Percentiles rank a stretch among this genome's conserved stretches.
These are phyloP conservation scores for Baorangia bicolor DNA, from an alignment of 768 basidiomycete genomes.

Conservation along the genomic window DNA sequence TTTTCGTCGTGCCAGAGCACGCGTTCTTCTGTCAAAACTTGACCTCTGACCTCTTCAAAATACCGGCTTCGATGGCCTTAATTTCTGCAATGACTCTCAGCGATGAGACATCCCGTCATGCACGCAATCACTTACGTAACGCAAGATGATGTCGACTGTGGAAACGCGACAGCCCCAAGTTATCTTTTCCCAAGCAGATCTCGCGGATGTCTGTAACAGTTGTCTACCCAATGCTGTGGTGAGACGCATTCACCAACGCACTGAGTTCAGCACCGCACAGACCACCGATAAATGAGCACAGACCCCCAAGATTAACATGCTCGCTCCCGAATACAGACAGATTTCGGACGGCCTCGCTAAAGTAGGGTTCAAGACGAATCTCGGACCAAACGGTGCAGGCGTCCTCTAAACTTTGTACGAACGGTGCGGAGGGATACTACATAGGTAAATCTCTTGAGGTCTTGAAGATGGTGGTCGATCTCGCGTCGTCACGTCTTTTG, in stretches of 20 bases:
- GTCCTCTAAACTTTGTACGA: conserved; percentile 26
- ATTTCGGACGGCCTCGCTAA: conserved; percentile 37
- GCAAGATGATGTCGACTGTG: conserved; percentile 30
- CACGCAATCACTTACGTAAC: conserved; percentile 21
- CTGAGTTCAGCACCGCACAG: conserved; percentile 12
- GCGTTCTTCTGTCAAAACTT: conserved; percentile 8
- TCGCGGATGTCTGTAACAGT: conserved; percentile 17
- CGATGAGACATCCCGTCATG: neutral
- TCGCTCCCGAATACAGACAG: conserved; percentile 23
- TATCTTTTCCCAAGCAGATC: conserved; percentile 23
- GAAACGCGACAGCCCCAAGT: conserved; percentile 25
- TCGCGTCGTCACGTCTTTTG: neutral
- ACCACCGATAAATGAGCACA: conserved; percentile 28
- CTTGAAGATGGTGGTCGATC: too few species aligned
- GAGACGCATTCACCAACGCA: conserved; percentile 23
- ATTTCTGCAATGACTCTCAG: conserved; percentile 19
- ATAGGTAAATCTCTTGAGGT: conserved; percentile 33
- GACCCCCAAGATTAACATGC: neutral
- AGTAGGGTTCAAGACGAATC: conserved; percentile 39
- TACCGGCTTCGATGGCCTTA: conserved; percentile 27
- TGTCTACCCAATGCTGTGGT: conserved; percentile 17
- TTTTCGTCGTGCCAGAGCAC: neutral
- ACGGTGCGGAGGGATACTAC: conserved; percentile 42
- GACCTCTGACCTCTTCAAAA: conserved; percentile 19
- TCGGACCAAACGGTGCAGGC: conserved; percentile 36